phyloP scores from a whole-genome alignment of 1,139 yeast genomes.

The Debaryomycetaceae sp. region DNA sequence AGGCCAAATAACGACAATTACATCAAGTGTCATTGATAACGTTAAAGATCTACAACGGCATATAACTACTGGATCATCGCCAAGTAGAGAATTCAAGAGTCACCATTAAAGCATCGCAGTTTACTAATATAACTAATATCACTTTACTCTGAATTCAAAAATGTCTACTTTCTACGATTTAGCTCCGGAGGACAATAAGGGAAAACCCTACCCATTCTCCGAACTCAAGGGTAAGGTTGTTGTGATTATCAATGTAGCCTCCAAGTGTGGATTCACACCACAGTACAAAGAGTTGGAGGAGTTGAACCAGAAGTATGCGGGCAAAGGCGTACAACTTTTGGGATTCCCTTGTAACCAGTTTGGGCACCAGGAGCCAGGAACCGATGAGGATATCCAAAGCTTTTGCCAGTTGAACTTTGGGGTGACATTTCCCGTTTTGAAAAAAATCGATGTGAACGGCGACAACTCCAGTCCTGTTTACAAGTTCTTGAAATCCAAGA shows the following conservation, averaged over 20 bases:
- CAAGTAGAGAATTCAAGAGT: not conserved
- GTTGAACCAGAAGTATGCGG: slow-evolving; percentile 73
- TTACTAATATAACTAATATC: no score
- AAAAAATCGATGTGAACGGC: slow-evolving; percentile 90
- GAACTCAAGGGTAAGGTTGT: slow-evolving; percentile 87
- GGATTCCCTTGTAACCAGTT: slow-evolving; percentile 92
- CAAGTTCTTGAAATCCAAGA: slow-evolving; percentile 61
- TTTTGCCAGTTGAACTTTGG: slow-evolving; percentile 41
- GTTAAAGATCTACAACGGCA: not conserved
- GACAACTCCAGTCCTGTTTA: slow-evolving; percentile 75
- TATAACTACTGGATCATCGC: not conserved
- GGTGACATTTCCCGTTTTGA: slow-evolving; percentile 84
- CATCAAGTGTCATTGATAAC: no score
- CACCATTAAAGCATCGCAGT: no score
- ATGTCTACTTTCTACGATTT: slow-evolving; percentile 43
- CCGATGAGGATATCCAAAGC: slow-evolving; percentile 35
- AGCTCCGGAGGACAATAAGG: slow-evolving; percentile 39
- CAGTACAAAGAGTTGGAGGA: slow-evolving; percentile 77
- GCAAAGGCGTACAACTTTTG: slow-evolving; percentile 68
- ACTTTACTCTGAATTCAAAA: not conserved
- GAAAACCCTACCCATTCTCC: slow-evolving; percentile 62
- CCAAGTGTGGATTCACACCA: slow-evolving; percentile 86
- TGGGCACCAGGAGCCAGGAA: slow-evolving; percentile 45
- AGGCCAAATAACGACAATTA: no score
- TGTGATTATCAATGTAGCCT: slow-evolving; percentile 88